These are phyloP conservation scores for Termitomyces sp. DNA, from an alignment of 768 basidiomycete species.

Conservation along the genomic window DNA sequence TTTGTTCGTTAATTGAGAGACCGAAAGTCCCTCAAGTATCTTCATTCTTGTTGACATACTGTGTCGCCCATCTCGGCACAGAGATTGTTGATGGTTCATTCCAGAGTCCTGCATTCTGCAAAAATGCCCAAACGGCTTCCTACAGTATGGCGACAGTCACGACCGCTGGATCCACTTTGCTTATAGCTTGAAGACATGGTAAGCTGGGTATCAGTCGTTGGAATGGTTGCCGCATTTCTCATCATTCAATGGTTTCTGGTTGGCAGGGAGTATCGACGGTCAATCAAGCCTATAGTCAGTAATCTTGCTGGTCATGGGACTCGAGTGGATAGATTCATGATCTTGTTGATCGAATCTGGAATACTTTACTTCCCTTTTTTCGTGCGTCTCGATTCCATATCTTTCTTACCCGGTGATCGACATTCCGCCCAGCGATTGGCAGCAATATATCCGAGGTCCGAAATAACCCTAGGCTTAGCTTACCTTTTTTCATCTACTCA, in stretches of 20 bases:
- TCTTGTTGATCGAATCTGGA: conserved; percentile 8
- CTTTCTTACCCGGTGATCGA: not conserved
- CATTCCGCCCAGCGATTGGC: not conserved
- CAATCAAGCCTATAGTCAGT: conserved; percentile 3
- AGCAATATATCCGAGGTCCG: not conserved
- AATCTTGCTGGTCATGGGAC: not conserved
- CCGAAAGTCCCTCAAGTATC: not conserved
- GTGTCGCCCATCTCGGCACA: conserved; percentile 5
- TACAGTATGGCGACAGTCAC: conserved; percentile 8
- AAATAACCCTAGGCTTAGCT: not conserved
- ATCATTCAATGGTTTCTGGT: not conserved
- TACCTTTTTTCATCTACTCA: conserved; percentile 5
- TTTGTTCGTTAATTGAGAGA: not conserved
- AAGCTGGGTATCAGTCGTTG: not conserved
- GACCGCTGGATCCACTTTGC: conserved; percentile 7
- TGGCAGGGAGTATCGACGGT: conserved; percentile 9
- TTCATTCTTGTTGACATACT: conserved; percentile 4
- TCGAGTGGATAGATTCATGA: conserved; percentile 6
- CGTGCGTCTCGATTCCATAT: not conserved
- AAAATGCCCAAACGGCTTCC: conserved; percentile 4
- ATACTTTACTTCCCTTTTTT: conserved; percentile 9
- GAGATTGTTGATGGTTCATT: conserved; percentile 9
- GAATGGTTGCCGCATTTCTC: not conserved
- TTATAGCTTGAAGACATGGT: conserved; percentile 11
- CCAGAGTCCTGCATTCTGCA: conserved; percentile 7